These are phyloP conservation scores for Vitis hybrid DNA, from an alignment of 177 flowering plant genomes.

Conservation along the genomic window DNA sequence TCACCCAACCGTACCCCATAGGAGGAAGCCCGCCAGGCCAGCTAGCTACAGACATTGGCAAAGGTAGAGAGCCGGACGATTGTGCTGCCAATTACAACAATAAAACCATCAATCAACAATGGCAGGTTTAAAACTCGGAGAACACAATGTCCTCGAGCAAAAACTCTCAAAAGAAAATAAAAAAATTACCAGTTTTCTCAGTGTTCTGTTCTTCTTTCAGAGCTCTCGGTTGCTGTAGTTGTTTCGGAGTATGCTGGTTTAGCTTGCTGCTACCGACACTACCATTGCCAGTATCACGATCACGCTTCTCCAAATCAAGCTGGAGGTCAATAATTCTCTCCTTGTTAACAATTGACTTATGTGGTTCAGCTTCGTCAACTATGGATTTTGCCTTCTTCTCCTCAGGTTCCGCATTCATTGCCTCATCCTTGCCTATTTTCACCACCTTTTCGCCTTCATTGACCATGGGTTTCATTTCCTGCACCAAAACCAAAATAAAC, in stretches of 20 bases:
- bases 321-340: conserved; percentile 55
- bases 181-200: conserved; percentile 63
- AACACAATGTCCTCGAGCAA: background rate
- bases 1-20: conserved; percentile 59
- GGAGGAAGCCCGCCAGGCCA: conserved; percentile 94
- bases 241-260: conserved; percentile 26
- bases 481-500: conserved; percentile 7
- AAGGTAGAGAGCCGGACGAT: conserved; percentile 46
- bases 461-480: conserved; percentile 30
- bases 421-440: conserved; percentile 30
- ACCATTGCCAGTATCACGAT: conserved; percentile 29
- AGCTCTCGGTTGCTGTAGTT: conserved; percentile 32
- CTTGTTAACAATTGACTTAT: conserved; percentile 28
- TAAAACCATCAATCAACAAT: background rate
- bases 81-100: conserved; percentile 38
- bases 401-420: conserved; percentile 23
- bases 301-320: conserved; percentile 60
- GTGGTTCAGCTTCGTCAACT: conserved; percentile 33
- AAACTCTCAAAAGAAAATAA: background rate
- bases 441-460: conserved; percentile 35
- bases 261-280: conserved; percentile 24
- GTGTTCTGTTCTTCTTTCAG: conserved; percentile 29
- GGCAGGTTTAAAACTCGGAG: background rate
- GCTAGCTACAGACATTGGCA: conserved; percentile 65
- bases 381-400: conserved; percentile 31